Evolutionary conservation across 805 yeast genomes (phyloP), one percentile per base, ranked within the genome.

Genomic region (Monosporozyma aerobia): DNA sequence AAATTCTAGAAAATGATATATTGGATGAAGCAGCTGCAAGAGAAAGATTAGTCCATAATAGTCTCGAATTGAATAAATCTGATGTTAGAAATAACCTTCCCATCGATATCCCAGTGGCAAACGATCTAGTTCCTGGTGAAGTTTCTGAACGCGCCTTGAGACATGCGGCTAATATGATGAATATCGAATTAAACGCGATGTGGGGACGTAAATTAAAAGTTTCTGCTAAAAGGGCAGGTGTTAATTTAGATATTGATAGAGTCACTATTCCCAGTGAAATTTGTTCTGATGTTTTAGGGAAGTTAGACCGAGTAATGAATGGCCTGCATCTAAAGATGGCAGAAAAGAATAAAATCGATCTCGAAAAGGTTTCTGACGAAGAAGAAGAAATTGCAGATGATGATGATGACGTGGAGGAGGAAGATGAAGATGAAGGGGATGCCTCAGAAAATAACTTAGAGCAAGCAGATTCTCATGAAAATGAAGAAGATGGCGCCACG

Each of bases 391-490:
- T 8, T 30, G 29, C 27, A 25, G n/a, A 44, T 44, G 29, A 27
- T 58, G 37, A 57, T 50, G 30, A 56, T 54, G 23, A 56, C 56
- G 5, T 54, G 52, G 49, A 49, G 60, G 5, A 55, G 39, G 65
- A 60, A 48, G 63, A 59, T 41, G 70, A 65, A 53, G 53, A 65
- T 11, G 54, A 65, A 11, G 53, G 53, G 9, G 53, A 60, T 39
- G 65, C 62, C n/a, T 63, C 63, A 50, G 63, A 63, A 46, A 62
- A 59, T 65, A 60, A 61, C 9, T 63, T 61, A 49, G 14, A n/a
- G 11, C 39, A 19, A 19, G 8, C 19, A 3, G 29, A 44, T 16
- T 8, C 46, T 11, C 46, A 44, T 25, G 35, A 32, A 4, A 37
- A 37, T 37, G 41, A 11, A 37, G 41, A 16, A 37, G 35, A 32